Percentiles rank a stretch among this genome's conserved stretches.
Conservation (phyloP, 2,329 filamentous ascomycete genomes). For the Lachnellula suecica region DNA sequence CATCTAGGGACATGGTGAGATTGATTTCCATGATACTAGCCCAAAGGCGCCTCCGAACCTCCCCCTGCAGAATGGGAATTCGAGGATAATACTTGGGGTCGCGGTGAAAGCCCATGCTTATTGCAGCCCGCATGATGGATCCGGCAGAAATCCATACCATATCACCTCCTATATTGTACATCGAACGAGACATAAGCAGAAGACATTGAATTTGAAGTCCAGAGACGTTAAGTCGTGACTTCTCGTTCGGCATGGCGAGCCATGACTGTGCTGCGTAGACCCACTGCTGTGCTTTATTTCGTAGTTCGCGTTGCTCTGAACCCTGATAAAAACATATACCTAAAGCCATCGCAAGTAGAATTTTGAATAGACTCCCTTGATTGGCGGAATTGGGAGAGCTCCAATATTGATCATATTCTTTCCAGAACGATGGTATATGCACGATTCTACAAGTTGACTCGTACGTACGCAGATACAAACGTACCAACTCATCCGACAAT, state of each 20-base stretch:
- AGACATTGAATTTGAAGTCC: constrained; percentile 54
- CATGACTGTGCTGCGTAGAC: constrained; percentile 24
- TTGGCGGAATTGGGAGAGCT: constrained; percentile 20
- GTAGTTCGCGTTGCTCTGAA: constrained; percentile 9
- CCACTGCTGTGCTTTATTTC: constrained; percentile 21
- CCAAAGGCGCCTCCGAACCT: constrained; percentile 58
- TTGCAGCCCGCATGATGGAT: constrained; percentile 49
- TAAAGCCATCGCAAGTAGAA: constrained; percentile 27
- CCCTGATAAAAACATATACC: constrained; percentile 21
- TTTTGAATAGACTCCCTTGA: constrained; percentile 17
- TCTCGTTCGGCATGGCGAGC: constrained; percentile 37
- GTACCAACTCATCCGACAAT: constrained; percentile 36
- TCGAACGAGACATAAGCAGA: constrained; percentile 48
- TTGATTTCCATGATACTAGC: constrained; percentile 54
- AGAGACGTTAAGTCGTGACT: constrained; percentile 47
- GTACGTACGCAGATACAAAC: constrained; percentile 42
- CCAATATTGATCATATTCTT: constrained; percentile 44
- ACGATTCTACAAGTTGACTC: constrained; percentile 44
- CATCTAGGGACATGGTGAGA: constrained; percentile 50
- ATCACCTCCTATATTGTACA: constrained; percentile 48
- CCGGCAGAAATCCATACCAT: constrained; percentile 53
- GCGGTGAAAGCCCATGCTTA: constrained; percentile 58
- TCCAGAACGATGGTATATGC: constrained; percentile 45
- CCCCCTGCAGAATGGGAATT: constrained; percentile 47
- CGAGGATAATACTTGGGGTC: constrained; percentile 51